Evolutionary conservation across 495 filamentous ascomycete species (phyloP).

Genomic region (Penicillium cinerascens): DNA sequence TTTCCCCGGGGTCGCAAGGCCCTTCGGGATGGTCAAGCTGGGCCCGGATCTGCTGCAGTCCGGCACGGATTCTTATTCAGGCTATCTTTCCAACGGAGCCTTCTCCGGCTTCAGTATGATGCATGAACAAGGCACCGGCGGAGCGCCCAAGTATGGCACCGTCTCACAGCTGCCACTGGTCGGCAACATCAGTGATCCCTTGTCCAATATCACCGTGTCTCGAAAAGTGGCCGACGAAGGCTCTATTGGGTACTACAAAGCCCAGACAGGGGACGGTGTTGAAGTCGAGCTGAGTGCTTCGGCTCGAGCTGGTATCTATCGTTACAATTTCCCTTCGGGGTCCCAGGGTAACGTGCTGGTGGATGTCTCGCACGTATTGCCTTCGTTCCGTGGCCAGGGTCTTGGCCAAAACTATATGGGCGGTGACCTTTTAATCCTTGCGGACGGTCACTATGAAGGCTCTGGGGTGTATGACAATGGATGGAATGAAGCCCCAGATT

Average conservation of each 20-base stretch:
- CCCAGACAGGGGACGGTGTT: constrained; percentile 50
- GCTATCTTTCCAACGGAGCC: constrained; percentile 55
- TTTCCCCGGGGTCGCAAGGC: constrained; percentile 62
- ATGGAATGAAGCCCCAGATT: constrained; percentile 57
- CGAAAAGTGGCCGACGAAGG: constrained; percentile 50
- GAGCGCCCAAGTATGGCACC: constrained; percentile 69
- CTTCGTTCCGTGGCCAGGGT: constrained; percentile 56
- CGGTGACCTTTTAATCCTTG: constrained; percentile 53
- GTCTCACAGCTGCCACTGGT: constrained; percentile 63
- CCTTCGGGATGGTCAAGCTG: constrained; percentile 69
- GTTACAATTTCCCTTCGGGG: constrained; percentile 54
- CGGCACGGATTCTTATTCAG: constrained; percentile 62
- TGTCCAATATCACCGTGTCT: constrained; percentile 52
- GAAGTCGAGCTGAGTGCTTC: constrained; percentile 58
- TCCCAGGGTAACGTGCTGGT: constrained; percentile 53
- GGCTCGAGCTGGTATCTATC: constrained; percentile 59
- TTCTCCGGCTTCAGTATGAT: constrained; percentile 70
- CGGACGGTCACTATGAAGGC: constrained; percentile 59
- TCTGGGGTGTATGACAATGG: constrained; percentile 62
- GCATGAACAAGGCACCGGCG: constrained; percentile 73
- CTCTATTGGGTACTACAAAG: constrained; percentile 63
- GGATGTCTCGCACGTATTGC: constrained; percentile 69
- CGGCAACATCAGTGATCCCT: constrained; percentile 51
- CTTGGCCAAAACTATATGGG: constrained; percentile 63
- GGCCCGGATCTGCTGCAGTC: constrained; percentile 55